Percentiles rank a stretch among this genome's conserved stretches.
phyloP scores from a whole-genome alignment of 441 rosid species.

The Eruca vesicaria region DNA sequence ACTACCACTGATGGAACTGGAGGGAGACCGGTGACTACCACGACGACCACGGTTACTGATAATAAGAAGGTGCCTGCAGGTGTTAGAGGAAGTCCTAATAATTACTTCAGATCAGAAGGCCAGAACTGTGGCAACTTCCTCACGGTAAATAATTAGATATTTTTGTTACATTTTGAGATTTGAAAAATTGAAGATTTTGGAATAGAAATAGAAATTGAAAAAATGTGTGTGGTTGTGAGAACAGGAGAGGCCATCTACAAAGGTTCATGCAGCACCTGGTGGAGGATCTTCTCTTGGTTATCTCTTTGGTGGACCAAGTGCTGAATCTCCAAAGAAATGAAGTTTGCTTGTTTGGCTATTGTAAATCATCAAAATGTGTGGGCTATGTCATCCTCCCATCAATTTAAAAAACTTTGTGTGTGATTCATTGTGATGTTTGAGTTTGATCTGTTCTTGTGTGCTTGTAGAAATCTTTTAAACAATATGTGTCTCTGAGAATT shows the following conservation, averaged over 20 bases:
- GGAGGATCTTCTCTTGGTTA: conserved; percentile 73
- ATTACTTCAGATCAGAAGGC: conserved; percentile 69
- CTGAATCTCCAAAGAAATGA: conserved; percentile 31
- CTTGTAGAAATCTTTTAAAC: background rate
- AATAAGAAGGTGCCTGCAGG: conserved; percentile 48
- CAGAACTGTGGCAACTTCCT: conserved; percentile 82
- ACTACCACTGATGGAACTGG: conserved; percentile 21
- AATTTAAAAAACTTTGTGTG: background rate
- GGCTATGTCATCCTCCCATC: background rate
- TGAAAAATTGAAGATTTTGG: background rate
- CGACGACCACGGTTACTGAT: conserved; percentile 33
- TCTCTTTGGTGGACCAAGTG: conserved; percentile 54
- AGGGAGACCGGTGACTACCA: conserved; percentile 32
- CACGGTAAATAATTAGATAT: conserved; percentile 13
- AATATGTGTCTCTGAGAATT: background rate
- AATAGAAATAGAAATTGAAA: background rate
- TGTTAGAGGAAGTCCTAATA: conserved; percentile 54
- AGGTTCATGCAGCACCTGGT: conserved; percentile 75
- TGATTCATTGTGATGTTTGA: conserved; percentile 7
- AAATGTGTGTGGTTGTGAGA: background rate
- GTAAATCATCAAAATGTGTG: conserved; percentile 1
- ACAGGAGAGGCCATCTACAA: conserved; percentile 72
- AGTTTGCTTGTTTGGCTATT: background rate
- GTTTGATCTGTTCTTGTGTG: conserved; percentile 22
- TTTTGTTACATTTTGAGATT: background rate